These are phyloP conservation scores for Septoria linicola DNA, from an alignment of 2,329 filamentous ascomycete species.

Conservation along the genomic window DNA sequence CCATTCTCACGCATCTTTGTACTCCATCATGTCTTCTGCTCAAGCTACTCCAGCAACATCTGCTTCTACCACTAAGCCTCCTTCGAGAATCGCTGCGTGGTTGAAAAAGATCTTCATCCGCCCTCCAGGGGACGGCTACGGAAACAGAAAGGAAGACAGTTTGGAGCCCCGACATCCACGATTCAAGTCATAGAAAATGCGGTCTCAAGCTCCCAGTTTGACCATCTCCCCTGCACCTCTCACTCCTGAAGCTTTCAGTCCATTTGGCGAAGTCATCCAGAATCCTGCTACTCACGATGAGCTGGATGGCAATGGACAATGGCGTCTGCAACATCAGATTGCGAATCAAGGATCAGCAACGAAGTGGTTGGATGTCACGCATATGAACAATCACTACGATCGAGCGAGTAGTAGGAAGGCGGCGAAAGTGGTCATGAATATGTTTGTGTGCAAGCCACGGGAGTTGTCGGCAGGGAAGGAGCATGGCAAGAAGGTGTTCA, in stretches of 20 bases:
- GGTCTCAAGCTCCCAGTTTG: conserved; percentile 1
- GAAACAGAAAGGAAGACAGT: conserved; percentile 29
- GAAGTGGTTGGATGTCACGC: conserved; percentile 80
- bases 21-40: conserved; percentile 5
- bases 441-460: conserved; percentile 82
- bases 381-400: conserved; percentile 68
- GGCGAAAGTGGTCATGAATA: conserved; percentile 69
- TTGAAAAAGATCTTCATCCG: conserved; percentile 26
- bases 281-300: conserved; percentile 58
- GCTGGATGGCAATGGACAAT: conserved; percentile 15
- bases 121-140: conserved; percentile 16
- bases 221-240: not conserved
- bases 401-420: conserved; percentile 59
- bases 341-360: conserved; percentile 86
- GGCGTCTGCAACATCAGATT: conserved; percentile 51
- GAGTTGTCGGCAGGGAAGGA: conserved; percentile 41
- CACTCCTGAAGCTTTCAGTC: conserved; percentile 61
- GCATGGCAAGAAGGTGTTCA: conserved; percentile 51
- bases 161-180: conserved; percentile 49
- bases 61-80: conserved; percentile 8
- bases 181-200: conserved; percentile 6
- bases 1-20: not conserved
- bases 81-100: conserved; percentile 19
- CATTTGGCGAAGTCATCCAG: conserved; percentile 79
- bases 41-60: conserved; percentile 18